Base-by-base conservation (phyloP, 192 early-diverging fungal genomes). In the Borealophlyctis nickersoniae region DNA sequence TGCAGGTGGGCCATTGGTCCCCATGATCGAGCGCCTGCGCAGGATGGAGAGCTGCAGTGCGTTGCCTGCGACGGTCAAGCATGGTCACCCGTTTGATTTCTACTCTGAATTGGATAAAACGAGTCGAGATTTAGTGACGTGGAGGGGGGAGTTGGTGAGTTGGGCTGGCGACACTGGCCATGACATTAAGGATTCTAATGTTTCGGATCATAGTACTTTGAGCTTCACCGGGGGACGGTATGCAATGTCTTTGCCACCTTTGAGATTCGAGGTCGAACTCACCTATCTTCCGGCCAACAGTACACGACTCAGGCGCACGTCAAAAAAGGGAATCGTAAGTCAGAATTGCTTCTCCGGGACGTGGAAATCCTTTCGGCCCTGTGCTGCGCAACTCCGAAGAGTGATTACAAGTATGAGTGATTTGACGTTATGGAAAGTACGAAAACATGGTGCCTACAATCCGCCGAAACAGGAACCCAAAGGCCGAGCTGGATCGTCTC, bases 221-320 rank as follows among this genome's bases (percentile, higher is more conserved):
- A 99, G 74, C 84, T 98, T 28, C 97, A 99, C 73, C 86, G 97
- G 55, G 97, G 97, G 56, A 98, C 94, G n/a, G 74, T 74, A 49
- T 60, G 73, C 60, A 22, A 62, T 30, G 1, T 24, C n/a, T 51
- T 56, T 62, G 19, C 29, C 24, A 24, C 7, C 7, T 9, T 23
- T 53, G 7, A 23, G 52, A 14, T 53, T 49, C 49, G 49, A 36
- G 19, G 0, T 19, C 35, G 23, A 31, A 59, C 30, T 7, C 26
- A 55, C 22, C 30, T 39, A 19, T 31, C 33, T 24, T 5, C 32
- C 13, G 4, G 36, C 23, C 0, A 58, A 39, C 36, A 78, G 52
- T 98, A 97, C 74, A 99, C 97, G 0, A 81, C 95, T 2, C 95
- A 98, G 65, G 91, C 90, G 1, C 66, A 77, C 2, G 87, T 83